These are phyloP conservation scores for Mycotypha africana DNA, from an alignment of 371 early-diverging fungal species.

Conservation along the genomic window DNA sequence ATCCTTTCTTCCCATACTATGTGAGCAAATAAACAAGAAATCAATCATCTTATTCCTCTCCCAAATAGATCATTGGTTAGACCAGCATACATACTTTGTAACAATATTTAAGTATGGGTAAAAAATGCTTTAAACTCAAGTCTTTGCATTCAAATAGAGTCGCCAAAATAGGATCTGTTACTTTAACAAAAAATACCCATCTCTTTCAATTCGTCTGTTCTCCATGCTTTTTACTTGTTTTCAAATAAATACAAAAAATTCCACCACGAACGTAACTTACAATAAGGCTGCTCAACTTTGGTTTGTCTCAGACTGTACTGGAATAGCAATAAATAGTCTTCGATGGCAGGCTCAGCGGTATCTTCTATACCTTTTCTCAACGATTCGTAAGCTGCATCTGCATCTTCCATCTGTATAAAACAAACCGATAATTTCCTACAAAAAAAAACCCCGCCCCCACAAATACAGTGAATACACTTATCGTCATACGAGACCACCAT, in stretches of 20 bases:
- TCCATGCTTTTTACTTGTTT: too few species aligned
- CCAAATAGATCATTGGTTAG: neutral
- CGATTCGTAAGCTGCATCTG: constrained; percentile 1
- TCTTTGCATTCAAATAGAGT: too few species aligned
- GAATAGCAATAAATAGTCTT: neutral
- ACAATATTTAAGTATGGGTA: too few species aligned
- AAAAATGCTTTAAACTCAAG: too few species aligned
- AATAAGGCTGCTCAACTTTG: too few species aligned
- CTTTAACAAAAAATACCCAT: too few species aligned
- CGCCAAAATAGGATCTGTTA: too few species aligned
- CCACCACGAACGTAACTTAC: too few species aligned
- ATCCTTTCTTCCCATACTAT: neutral
- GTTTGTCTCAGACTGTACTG: neutral
- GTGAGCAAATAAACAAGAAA: neutral
- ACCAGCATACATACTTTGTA: neutral
- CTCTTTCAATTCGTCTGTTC: too few species aligned
- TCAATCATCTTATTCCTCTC: too few species aligned
- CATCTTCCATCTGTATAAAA: neutral
- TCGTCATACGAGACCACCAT: neutral
- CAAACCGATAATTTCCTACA: constrained; percentile 1
- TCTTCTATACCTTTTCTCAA: neutral
- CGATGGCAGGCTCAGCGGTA: neutral
- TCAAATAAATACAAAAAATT: too few species aligned
- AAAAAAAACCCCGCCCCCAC: neutral
- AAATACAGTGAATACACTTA: too few species aligned